A percentile compares a stretch with the other conserved stretches of the same genome.
phyloP scores from a whole-genome alignment of 352 stramenopile genomes.

The Pythium insidiosum region DNA sequence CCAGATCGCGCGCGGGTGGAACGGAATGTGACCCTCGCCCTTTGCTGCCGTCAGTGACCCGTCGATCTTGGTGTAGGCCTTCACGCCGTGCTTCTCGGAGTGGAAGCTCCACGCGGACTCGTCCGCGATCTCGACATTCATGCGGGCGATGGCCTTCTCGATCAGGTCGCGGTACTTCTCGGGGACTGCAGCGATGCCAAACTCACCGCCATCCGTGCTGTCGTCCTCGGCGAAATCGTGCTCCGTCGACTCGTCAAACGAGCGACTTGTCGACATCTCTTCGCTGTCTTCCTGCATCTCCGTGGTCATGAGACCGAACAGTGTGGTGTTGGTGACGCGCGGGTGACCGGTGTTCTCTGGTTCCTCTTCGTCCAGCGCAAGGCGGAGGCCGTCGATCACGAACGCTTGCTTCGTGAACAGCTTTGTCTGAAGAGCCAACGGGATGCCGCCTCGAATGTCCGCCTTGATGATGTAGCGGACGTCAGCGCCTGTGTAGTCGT shows the following conservation, averaged over 20 bases:
- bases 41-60: constrained; percentile 54
- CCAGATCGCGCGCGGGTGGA: constrained; percentile 43
- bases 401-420: constrained; percentile 69
- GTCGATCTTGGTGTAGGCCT: constrained; percentile 58
- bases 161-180: constrained; percentile 47
- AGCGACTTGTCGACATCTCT: constrained; percentile 3
- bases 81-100: constrained; percentile 61
- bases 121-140: constrained; percentile 52
- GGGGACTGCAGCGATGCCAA: constrained; percentile 34
- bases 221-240: constrained; percentile 39
- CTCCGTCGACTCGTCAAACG: constrained; percentile 7
- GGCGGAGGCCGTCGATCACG: constrained; percentile 47
- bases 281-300: constrained; percentile 20
- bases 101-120: constrained; percentile 51
- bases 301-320: constrained; percentile 34
- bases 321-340: constrained; percentile 40
- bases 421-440: constrained; percentile 43
- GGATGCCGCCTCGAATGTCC: constrained; percentile 53
- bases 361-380: constrained; percentile 44
- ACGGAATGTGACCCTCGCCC: constrained; percentile 39
- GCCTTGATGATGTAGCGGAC: constrained; percentile 64
- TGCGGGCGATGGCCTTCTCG: constrained; percentile 42
- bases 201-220: constrained; percentile 19
- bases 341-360: constrained; percentile 7
- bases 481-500: constrained; percentile 41